Conservation (phyloP, 352 stramenopile genomes). For the Thraustotheca clavata region DNA sequence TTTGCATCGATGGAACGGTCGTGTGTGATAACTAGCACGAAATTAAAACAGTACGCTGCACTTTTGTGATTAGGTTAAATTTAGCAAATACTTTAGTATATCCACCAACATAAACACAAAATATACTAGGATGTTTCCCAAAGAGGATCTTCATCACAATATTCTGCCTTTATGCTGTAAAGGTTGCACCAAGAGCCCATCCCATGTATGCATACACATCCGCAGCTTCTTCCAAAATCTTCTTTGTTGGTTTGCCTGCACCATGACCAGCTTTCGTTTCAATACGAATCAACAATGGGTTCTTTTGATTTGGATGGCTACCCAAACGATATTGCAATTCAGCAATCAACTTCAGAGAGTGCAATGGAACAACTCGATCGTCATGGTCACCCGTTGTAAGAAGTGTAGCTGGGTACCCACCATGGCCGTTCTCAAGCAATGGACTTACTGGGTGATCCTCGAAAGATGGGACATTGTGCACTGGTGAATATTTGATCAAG, state of each 20-base stretch:
- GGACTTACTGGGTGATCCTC: conserved; percentile 33
- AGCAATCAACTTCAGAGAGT: conserved; percentile 88
- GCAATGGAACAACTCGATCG: conserved; percentile 82
- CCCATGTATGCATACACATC: conserved; percentile 85
- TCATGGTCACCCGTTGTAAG: conserved; percentile 87
- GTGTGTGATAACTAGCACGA: no score
- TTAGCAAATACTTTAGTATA: no score
- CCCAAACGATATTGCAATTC: conserved; percentile 78
- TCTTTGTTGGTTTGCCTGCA: conserved; percentile 81
- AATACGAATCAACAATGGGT: conserved; percentile 84
- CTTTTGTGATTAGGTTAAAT: no score
- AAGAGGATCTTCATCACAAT: no score
- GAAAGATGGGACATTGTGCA: conserved; percentile 75
- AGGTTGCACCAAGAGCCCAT: conserved; percentile 47
- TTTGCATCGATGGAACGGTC: no score
- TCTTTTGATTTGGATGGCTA: conserved; percentile 43
- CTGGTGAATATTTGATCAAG: conserved; percentile 76
- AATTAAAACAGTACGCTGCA: no score
- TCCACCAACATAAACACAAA: no score
- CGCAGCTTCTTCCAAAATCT: conserved; percentile 79
- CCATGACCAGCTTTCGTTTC: conserved; percentile 85
- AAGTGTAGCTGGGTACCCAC: conserved; percentile 71
- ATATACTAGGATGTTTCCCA: no score
- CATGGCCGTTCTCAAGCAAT: conserved; percentile 24
- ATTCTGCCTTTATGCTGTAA: no score